phyloP scores from a whole-genome alignment of 192 early-diverging fungal genomes.

The Entrophospora sp. region DNA sequence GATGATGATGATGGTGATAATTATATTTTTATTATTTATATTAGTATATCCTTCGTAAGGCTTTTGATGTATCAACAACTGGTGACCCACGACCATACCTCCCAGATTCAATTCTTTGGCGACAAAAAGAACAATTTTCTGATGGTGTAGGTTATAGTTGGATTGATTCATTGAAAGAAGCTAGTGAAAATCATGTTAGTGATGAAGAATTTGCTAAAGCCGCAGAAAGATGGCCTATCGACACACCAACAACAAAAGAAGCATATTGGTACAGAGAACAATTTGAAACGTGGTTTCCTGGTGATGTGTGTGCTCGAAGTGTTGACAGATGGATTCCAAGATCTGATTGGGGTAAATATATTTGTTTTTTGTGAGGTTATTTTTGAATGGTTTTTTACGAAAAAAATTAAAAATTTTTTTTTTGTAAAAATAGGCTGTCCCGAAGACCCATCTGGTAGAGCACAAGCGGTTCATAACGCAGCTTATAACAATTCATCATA shows the following conservation, averaged over 20 bases:
- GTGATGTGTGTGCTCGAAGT: constrained; percentile 77
- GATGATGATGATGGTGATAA: background rate
- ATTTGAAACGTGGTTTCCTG: constrained; percentile 93
- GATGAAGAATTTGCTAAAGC: constrained; percentile 69
- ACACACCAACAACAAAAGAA: constrained; percentile 94
- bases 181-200: constrained; percentile 56
- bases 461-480: constrained; percentile 80
- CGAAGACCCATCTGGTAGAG: constrained; percentile 95
- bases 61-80: constrained; percentile 84
- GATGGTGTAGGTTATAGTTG: constrained; percentile 98
- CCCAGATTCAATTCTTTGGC: constrained; percentile 85
- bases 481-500: constrained; percentile 62
- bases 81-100: constrained; percentile 66
- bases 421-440: constrained; percentile 54
- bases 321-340: constrained; percentile 96
- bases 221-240: constrained; percentile 65
- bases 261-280: constrained; percentile 89
- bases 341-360: constrained; percentile 75
- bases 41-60: constrained; percentile 79
- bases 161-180: constrained; percentile 92
- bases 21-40: background rate
- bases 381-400: background rate
- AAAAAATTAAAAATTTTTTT: background rate
- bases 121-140: constrained; percentile 98
- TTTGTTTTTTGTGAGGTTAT: background rate